These are phyloP conservation scores for Macrotyloma uniflorum DNA, from an alignment of 306 rosid species.

Conservation along the genomic window DNA sequence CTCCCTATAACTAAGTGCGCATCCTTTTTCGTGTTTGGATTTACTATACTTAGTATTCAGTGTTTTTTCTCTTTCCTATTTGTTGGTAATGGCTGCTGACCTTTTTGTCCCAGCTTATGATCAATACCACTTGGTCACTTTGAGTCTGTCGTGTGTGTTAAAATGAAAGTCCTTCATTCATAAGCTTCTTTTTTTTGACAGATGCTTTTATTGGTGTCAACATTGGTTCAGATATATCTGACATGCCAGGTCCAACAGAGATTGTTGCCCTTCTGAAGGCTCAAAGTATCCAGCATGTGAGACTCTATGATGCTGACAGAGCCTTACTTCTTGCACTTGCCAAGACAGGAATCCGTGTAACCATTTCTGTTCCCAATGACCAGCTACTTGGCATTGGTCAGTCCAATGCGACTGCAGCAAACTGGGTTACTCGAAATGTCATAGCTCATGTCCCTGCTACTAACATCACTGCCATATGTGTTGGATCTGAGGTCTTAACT, in stretches of 20 bases:
- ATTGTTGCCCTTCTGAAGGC: slow-evolving; percentile 85
- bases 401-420: slow-evolving; percentile 96
- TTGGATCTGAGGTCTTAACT: slow-evolving; percentile 87
- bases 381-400: slow-evolving; percentile 92
- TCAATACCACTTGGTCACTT: not conserved
- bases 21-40: not conserved
- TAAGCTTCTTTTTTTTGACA: slow-evolving; percentile 36
- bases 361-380: slow-evolving; percentile 83
- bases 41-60: not conserved
- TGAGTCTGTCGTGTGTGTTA: not conserved
- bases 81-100: slow-evolving; percentile 23
- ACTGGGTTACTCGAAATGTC: slow-evolving; percentile 88
- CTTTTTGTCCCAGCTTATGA: not conserved
- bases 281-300: slow-evolving; percentile 75
- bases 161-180: slow-evolving; percentile 10
- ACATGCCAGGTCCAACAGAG: slow-evolving; percentile 85
- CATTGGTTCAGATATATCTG: slow-evolving; percentile 81
- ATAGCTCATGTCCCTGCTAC: slow-evolving; percentile 89
- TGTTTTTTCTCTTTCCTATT: slow-evolving; percentile 6
- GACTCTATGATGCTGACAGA: slow-evolving; percentile 80
- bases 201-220: slow-evolving; percentile 87
- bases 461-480: slow-evolving; percentile 83
- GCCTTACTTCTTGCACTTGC: slow-evolving; percentile 85
- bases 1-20: not conserved
- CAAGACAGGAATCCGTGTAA: slow-evolving; percentile 78